phyloP scores from a whole-genome alignment of 805 yeast species.

The Lipomyces anomalus region DNA sequence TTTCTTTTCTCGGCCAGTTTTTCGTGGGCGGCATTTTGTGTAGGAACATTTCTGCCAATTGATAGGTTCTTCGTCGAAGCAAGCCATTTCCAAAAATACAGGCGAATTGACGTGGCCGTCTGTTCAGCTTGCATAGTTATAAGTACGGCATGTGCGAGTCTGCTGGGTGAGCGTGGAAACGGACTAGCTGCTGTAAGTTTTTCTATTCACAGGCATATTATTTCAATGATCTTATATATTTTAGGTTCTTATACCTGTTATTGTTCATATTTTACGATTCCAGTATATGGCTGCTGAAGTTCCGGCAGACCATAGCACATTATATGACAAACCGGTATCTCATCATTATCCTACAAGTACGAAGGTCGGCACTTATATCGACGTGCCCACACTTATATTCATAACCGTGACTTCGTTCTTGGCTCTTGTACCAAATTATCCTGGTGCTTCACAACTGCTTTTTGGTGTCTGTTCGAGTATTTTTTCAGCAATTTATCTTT shows the following conservation, averaged over 20 bases:
- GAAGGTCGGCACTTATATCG: constrained; percentile 10
- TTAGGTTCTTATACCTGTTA: constrained; percentile 18
- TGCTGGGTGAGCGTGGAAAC: constrained; percentile 23
- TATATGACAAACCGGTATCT: not conserved
- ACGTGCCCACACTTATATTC: constrained; percentile 13
- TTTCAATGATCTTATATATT: not conserved
- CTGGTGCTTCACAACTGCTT: constrained; percentile 23
- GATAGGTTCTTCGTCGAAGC: constrained; percentile 17
- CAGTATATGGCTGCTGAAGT: constrained; percentile 16
- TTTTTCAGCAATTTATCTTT: constrained; percentile 22
- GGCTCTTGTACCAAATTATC: constrained; percentile 20
- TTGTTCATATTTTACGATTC: constrained; percentile 21
- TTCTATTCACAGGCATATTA: not conserved
- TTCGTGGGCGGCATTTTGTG: constrained; percentile 22
- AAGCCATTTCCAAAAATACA: constrained; percentile 8
- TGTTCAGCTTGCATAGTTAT: constrained; percentile 22
- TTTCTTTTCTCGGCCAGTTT: constrained; percentile 22
- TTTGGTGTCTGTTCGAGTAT: constrained; percentile 21
- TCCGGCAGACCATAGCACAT: not conserved
- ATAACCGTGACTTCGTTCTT: constrained; percentile 20
- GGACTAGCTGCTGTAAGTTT: constrained; percentile 20
- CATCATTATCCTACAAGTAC: not conserved
- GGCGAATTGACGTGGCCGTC: constrained; percentile 23
- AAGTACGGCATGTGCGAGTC: constrained; percentile 17
- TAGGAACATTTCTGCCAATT: constrained; percentile 17